Conservation (phyloP, 192 early-diverging fungal species). For the Globomyces pollinis-pini region DNA sequence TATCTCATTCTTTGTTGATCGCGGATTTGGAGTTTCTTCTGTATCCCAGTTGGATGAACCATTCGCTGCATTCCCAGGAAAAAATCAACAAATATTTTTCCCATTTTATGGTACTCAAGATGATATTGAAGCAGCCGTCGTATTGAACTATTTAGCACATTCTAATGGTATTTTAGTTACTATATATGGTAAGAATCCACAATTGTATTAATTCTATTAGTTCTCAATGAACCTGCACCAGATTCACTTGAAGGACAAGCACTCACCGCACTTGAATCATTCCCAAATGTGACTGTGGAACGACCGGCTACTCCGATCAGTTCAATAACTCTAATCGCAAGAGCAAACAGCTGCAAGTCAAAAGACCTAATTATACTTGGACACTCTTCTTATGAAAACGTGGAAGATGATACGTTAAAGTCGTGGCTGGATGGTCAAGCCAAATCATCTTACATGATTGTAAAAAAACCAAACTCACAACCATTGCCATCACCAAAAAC, state of each 20-base stretch:
- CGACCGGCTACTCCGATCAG: background rate
- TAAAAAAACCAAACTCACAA: slow-evolving; percentile 9
- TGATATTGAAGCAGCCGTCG: slow-evolving; percentile 55
- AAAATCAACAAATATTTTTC: slow-evolving; percentile 55
- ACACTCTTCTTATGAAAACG: background rate
- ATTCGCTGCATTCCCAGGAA: slow-evolving; percentile 24
- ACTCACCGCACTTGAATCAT: background rate
- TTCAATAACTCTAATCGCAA: background rate
- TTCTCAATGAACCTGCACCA: background rate
- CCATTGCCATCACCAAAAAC: too few relatives aligned
- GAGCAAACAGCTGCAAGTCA: background rate
- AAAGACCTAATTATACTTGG: slow-evolving; percentile 3
- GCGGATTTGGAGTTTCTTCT: slow-evolving; percentile 44
- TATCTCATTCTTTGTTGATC: slow-evolving; percentile 61
- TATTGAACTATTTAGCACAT: slow-evolving; percentile 46
- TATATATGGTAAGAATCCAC: background rate
- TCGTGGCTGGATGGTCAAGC: background rate
- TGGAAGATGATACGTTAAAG: background rate
- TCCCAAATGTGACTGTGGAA: slow-evolving; percentile 5
- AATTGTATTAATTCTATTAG: background rate
- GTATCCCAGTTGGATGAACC: slow-evolving; percentile 9
- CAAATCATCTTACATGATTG: slow-evolving; percentile 3
- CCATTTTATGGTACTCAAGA: slow-evolving; percentile 66
- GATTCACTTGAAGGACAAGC: background rate
- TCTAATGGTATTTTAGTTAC: background rate